Percentiles rank a stretch among this genome's conserved stretches.
These are phyloP conservation scores for Termitomyces titanicus DNA, from an alignment of 768 basidiomycete genomes.

Conservation along the genomic window DNA sequence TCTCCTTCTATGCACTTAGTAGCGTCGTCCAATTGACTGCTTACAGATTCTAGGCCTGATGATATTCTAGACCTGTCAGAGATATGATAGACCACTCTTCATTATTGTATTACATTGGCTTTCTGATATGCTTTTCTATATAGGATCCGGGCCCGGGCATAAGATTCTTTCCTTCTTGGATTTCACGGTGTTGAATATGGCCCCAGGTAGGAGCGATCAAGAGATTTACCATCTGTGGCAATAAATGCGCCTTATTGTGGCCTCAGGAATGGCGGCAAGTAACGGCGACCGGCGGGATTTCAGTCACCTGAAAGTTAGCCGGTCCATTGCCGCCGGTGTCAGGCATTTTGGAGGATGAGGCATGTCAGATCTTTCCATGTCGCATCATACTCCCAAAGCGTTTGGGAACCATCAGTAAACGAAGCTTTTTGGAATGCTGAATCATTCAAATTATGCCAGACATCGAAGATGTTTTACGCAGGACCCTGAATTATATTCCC, in stretches of 20 bases:
- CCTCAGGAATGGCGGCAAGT: neutral
- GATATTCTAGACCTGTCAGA: too few relatives aligned
- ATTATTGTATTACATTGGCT: too few relatives aligned
- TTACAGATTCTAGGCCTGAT: neutral
- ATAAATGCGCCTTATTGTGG: neutral
- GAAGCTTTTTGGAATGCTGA: too few relatives aligned
- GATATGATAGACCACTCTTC: neutral
- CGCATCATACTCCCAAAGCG: neutral
- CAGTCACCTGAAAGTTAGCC: slow-evolving; percentile 1
- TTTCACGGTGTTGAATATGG: neutral
- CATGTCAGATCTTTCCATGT: neutral
- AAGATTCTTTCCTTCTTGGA: neutral
- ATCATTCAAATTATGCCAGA: too few relatives aligned
- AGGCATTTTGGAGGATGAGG: neutral
- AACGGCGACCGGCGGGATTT: slow-evolving; percentile 11
- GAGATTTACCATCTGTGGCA: slow-evolving; percentile 1
- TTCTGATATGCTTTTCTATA: neutral
- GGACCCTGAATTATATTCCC: too few relatives aligned
- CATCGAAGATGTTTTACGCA: too few relatives aligned
- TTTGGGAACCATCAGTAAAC: too few relatives aligned
- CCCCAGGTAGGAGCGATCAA: neutral
- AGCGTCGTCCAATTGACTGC: neutral
- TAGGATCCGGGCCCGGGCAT: too few relatives aligned
- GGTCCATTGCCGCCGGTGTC: slow-evolving; percentile 5
- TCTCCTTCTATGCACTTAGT: neutral